These are phyloP conservation scores for Linnemannia schmuckeri DNA, from an alignment of 192 early-diverging fungal genomes.

Conservation along the genomic window DNA sequence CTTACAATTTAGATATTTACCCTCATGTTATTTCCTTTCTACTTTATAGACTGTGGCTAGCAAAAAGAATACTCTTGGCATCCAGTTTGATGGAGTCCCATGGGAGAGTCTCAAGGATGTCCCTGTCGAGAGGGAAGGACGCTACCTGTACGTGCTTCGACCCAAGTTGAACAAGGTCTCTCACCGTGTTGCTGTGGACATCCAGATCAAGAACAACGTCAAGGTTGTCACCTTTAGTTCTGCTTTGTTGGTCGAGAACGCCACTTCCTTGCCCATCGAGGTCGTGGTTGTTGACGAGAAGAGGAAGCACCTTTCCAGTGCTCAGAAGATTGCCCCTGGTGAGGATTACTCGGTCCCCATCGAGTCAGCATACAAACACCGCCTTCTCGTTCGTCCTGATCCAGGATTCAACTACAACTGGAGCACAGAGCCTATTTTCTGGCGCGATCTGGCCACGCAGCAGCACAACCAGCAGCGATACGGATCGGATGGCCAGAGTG, in stretches of 20 bases:
- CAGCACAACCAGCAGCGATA: conserved; percentile 37
- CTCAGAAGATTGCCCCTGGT: conserved; percentile 78
- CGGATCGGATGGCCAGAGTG: conserved; percentile 25
- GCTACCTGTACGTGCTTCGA: conserved; percentile 82
- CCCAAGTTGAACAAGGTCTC: conserved; percentile 83
- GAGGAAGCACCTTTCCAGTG: conserved; percentile 64
- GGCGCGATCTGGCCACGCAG: conserved; percentile 79
- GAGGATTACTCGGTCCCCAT: conserved; percentile 91
- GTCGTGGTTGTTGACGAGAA: conserved; percentile 80
- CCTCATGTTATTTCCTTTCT: neutral
- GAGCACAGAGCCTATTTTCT: conserved; percentile 83
- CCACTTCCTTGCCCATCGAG: conserved; percentile 82
- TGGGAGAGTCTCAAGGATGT: conserved; percentile 96
- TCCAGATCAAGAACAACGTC: conserved; percentile 87
- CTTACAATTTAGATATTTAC: neutral
- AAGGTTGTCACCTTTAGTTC: conserved; percentile 96
- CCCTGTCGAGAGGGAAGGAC: conserved; percentile 91
- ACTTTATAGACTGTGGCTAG: conserved; percentile 34
- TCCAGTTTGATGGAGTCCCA: conserved; percentile 85
- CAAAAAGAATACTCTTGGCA: conserved; percentile 82
- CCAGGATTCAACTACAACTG: conserved; percentile 91
- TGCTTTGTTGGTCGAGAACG: conserved; percentile 85
- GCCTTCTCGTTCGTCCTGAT: conserved; percentile 84
- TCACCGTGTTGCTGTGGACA: conserved; percentile 90
- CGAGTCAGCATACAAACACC: conserved; percentile 83